Conservation (phyloP, 257 asterid genomes). For the Haberlea rhodopensis region DNA sequence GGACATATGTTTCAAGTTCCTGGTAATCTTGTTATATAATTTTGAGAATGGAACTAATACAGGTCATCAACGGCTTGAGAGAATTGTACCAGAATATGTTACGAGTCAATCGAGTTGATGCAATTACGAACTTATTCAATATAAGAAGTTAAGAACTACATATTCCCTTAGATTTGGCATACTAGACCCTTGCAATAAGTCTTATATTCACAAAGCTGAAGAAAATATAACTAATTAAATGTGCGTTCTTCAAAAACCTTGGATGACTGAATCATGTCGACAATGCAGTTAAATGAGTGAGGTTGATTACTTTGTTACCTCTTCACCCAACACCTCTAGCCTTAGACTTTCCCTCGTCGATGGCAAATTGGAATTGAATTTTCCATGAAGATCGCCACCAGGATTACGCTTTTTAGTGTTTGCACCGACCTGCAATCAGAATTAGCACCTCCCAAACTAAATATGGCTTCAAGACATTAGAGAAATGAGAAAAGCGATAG, state of each 20-base stretch:
- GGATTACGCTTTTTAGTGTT: not conserved
- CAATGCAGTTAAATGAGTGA: no score
- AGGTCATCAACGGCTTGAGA: not conserved
- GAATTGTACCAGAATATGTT: not conserved
- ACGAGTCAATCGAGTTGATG: no score
- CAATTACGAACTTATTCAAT: not conserved
- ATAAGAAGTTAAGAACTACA: no score
- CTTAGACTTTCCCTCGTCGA: not conserved
- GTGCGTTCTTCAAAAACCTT: no score
- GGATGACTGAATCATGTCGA: no score
- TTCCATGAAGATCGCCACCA: constrained; percentile 9
- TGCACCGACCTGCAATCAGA: constrained; percentile 16
- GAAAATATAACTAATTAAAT: not conserved
- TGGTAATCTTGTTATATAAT: not conserved
- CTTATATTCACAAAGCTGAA: not conserved
- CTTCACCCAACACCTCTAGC: not conserved
- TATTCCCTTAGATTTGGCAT: no score
- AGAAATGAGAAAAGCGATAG: not conserved
- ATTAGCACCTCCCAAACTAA: not conserved
- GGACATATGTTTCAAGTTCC: no score
- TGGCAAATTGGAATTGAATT: not conserved
- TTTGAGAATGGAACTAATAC: not conserved
- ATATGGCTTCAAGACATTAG: not conserved
- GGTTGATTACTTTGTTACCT: not conserved
- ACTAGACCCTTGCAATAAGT: not conserved